Evolutionary conservation across 2,329 filamentous ascomycete genomes (phyloP), one percentile per base, ranked within the genome.

Genomic region (Colletotrichum kahawae): DNA sequence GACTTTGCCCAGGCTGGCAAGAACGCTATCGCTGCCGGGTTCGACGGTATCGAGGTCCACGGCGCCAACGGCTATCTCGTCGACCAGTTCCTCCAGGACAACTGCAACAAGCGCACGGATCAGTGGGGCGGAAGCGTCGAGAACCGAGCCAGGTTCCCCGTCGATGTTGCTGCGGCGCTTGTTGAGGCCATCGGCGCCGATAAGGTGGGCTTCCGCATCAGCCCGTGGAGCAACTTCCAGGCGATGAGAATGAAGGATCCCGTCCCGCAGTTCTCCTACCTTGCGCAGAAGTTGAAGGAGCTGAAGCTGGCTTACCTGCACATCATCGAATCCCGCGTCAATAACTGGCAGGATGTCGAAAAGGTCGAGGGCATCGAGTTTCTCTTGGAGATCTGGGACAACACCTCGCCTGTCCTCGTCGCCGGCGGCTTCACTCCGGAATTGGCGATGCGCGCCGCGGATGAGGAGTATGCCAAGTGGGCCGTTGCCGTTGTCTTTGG

Each of bases 11-110:
- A 84, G 0, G 89, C 90, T 0, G 83, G 88, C 0, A 86, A 87
- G 77, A 87, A 91, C 12, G 89, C 93, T 0, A 82, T 94, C 0
- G 85, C 86, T 0, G 91, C 90, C 1, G 94, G 94, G 0, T 93
- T 93, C 36, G 94, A 96, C 78, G 92, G 91, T 1, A 90, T 96
- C 60, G 94, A 96, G 77, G 80, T 87, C 4, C 87, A 90, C 63
- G 87, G 81, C 1, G 90, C 89, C 1, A 91, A 92, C 71, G 91
- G 91, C 0, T 93, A 93, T 76, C 83, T 93, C 1, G 81, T 92
- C 8, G 90, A 92, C 67, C 90, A 92, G 63, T 93, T 93, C 79
- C 83, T 90, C 0, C 89, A 87, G 12, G 85, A 87, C 18, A 83
- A 85, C 7, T 86, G 85, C 56, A 92, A 91, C 77, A 80, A 83